A percentile compares a stretch with the other conserved stretches of the same genome.
Evolutionary conservation across 495 filamentous ascomycete genomes (phyloP).

Genomic region (Staphylotrichum longicolle): DNA sequence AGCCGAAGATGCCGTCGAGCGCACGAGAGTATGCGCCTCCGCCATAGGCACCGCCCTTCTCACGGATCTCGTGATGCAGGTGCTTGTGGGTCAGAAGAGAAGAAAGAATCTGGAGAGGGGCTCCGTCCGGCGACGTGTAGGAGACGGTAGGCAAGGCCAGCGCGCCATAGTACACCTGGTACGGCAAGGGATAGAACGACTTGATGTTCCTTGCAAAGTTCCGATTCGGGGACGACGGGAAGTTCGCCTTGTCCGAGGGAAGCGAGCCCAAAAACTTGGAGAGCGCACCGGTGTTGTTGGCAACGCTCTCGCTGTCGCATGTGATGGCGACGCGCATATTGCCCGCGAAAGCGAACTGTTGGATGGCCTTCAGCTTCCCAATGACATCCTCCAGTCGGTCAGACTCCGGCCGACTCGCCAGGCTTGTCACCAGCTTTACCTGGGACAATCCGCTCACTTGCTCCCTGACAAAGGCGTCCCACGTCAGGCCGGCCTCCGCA

Average conservation of each 20-base stretch:
- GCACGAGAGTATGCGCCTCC: constrained; percentile 81
- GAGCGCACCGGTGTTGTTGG: constrained; percentile 69
- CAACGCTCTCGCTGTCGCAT: constrained; percentile 68
- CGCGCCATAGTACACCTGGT: constrained; percentile 92
- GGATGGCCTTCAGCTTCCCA: constrained; percentile 81
- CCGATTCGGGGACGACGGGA: constrained; percentile 34
- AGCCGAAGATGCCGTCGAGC: constrained; percentile 81
- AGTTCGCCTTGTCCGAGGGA: constrained; percentile 43
- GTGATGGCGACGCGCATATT: constrained; percentile 79
- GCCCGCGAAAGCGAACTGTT: constrained; percentile 66
- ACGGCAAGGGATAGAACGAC: constrained; percentile 89
- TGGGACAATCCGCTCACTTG: constrained; percentile 84
- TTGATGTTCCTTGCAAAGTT: constrained; percentile 52
- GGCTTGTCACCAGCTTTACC: constrained; percentile 73
- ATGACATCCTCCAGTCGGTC: constrained; percentile 74
- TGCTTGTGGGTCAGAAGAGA: constrained; percentile 97
- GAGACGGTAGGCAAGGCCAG: constrained; percentile 79
- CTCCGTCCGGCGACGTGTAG: constrained; percentile 71
- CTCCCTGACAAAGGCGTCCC: constrained; percentile 66
- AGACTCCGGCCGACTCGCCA: constrained; percentile 51
- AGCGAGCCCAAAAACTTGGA: constrained; percentile 66
- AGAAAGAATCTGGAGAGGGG: constrained; percentile 80
- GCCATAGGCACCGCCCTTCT: constrained; percentile 96
- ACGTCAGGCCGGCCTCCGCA: constrained; percentile 75
- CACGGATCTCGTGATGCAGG: constrained; percentile 93